Evolutionary conservation across 768 basidiomycete genomes (phyloP).

Genomic region (Gymnopilus junonius): DNA sequence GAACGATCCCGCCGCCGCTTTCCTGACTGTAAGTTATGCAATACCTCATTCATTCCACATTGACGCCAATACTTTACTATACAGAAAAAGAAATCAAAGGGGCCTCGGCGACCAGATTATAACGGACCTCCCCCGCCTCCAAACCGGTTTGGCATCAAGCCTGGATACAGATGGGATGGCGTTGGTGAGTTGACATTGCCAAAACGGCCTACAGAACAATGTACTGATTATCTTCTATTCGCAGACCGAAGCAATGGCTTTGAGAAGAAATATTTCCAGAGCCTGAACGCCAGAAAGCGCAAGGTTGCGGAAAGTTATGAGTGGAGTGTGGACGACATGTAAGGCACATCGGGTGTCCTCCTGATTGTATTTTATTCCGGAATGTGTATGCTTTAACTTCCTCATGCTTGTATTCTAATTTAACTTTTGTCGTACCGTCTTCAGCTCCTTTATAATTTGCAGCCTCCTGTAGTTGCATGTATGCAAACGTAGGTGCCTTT

Average conservation of each 20-base stretch:
- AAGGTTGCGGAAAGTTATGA: conserved; percentile 73
- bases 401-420: neutral
- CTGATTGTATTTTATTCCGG: neutral
- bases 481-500: neutral
- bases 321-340: conserved; percentile 97
- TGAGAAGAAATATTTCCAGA: conserved; percentile 91
- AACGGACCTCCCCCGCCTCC: conserved; percentile 87
- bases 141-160: conserved; percentile 94
- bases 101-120: conserved; percentile 84
- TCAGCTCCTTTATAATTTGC: neutral
- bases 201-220: neutral
- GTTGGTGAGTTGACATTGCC: conserved; percentile 65
- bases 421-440: neutral
- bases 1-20: conserved; percentile 98
- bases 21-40: conserved; percentile 71
- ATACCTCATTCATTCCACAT: neutral
- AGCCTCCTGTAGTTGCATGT: neutral
- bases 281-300: conserved; percentile 75
- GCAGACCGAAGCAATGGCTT: conserved; percentile 92
- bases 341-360: conserved; percentile 20
- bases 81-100: conserved; percentile 78
- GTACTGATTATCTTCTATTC: neutral
- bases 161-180: conserved; percentile 98
- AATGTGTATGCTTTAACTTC: conserved; percentile 1
- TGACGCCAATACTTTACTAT: neutral